Percentiles rank a stretch among this genome's conserved stretches.
These are phyloP conservation scores for Chiua virens DNA, from an alignment of 768 basidiomycete species.

Conservation along the genomic window DNA sequence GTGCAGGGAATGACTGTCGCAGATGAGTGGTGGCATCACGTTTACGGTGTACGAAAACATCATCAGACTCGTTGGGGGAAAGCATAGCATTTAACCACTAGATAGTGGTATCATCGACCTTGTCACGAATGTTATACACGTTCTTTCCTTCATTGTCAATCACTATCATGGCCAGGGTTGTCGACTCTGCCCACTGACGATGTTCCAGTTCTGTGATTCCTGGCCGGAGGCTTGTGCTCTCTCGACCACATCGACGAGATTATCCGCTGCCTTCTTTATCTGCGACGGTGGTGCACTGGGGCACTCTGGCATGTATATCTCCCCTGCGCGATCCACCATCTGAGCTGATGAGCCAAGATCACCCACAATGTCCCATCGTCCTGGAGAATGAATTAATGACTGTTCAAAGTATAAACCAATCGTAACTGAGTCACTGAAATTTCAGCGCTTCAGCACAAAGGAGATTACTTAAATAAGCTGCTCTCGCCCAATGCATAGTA, in stretches of 20 bases:
- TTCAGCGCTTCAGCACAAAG: no score
- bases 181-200: constrained; percentile 24
- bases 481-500: no score
- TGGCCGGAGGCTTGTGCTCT: constrained; percentile 9
- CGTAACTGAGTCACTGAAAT: no score
- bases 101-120: neutral
- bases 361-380: no score
- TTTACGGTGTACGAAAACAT: constrained; percentile 91
- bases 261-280: constrained; percentile 3
- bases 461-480: no score
- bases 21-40: constrained; percentile 92
- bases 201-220: constrained; percentile 14
- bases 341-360: no score
- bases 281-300: constrained; percentile 5
- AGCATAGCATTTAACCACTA: neutral
- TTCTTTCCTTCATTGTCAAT: constrained; percentile 8
- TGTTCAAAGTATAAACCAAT: no score
- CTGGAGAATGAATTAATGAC: no score
- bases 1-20: constrained; percentile 1
- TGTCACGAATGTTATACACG: neutral
- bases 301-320: constrained; percentile 15
- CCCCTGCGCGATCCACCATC: neutral
- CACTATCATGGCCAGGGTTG: constrained; percentile 14
- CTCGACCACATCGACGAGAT: constrained; percentile 14
- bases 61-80: constrained; percentile 48